These are phyloP conservation scores for Geosmithia morbida DNA, from an alignment of 2,329 filamentous ascomycete species.

Conservation along the genomic window DNA sequence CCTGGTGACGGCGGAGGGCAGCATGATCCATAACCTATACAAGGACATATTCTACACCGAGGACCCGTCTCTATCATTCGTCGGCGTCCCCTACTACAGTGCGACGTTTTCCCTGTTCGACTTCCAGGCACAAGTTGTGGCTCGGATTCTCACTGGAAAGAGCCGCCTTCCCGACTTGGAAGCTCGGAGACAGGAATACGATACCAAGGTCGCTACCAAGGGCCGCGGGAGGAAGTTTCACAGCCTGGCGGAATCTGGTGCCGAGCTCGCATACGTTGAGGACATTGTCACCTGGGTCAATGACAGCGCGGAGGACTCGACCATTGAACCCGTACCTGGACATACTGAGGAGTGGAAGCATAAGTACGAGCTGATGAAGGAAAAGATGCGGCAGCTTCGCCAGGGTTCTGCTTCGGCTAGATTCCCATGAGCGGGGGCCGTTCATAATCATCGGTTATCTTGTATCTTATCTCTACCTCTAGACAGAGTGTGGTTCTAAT, in stretches of 20 bases:
- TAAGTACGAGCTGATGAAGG: neutral
- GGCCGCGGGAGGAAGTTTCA: constrained; percentile 11
- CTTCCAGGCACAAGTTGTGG: constrained; percentile 49
- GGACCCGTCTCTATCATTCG: constrained; percentile 47
- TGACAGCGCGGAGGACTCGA: neutral
- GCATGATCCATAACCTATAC: constrained; percentile 51
- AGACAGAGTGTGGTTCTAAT: too few relatives aligned
- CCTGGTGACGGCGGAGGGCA: constrained; percentile 47
- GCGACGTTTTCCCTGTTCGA: constrained; percentile 58
- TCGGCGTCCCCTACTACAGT: constrained; percentile 51
- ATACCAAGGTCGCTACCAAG: constrained; percentile 5
- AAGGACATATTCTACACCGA: constrained; percentile 59
- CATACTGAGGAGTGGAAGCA: neutral
- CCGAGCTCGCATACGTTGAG: constrained; percentile 9
- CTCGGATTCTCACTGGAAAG: constrained; percentile 24
- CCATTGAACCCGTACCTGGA: neutral
- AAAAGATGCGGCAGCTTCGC: neutral
- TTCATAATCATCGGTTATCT: neutral
- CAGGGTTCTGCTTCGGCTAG: neutral
- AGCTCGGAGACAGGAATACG: constrained; percentile 6
- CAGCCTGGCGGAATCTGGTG: constrained; percentile 8
- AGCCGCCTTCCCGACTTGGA: neutral
- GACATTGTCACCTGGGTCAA: constrained; percentile 10
- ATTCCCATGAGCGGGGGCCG: neutral
- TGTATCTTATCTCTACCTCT: neutral